Base-by-base conservation (phyloP, 1,284 basidiomycete genomes). In the Macrocystidia cucumis region DNA sequence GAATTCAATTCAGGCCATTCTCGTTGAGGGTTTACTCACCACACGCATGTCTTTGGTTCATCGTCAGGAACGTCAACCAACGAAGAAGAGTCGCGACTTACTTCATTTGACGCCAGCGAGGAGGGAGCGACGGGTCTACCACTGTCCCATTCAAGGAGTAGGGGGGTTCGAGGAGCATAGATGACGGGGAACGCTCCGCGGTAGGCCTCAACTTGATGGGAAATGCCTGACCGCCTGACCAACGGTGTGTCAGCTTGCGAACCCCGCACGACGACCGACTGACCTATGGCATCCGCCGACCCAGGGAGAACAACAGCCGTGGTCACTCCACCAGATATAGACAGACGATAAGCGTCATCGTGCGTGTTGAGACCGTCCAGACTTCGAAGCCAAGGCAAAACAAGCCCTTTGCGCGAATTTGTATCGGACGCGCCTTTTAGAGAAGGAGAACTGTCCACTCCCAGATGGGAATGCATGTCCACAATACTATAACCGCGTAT, bases 391-490 rank as follows among this genome's bases (percentile, higher is more conserved):
- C 66, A 71, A 3, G 83, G 78, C 20, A 69, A 57, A 19, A 63
- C 57, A 14, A 63, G 53, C 2, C 63, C 65, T 34, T 63, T 61
- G 31, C 49, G 23, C 16, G 65, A 68, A 38, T 80, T 78, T n/a
- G 56, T 59, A 45, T 80, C 76, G 14, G 49, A 46, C 1, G 70
- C 51, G 19, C 78, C 80, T 1, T 40, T 45, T 2, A 85, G 60
- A 0, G 37, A 48, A 0, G 86, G 85, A 0, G 67, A 50, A 29
- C 76, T 67, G 42, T 72, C 65, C 3, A 86, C 68, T 3, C 83
- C 86, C 13, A 87, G 52, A 48, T 91, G 88, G 3, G 81, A 83
- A 55, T 91, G 85, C 43, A 86, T 61, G 49, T 87, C 82, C 24
- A 87, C 72, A 34, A 82, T 74, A 6, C 74, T 75, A 23, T 12